phyloP scores from a whole-genome alignment of 495 filamentous ascomycete species.

The Letharia lupina region DNA sequence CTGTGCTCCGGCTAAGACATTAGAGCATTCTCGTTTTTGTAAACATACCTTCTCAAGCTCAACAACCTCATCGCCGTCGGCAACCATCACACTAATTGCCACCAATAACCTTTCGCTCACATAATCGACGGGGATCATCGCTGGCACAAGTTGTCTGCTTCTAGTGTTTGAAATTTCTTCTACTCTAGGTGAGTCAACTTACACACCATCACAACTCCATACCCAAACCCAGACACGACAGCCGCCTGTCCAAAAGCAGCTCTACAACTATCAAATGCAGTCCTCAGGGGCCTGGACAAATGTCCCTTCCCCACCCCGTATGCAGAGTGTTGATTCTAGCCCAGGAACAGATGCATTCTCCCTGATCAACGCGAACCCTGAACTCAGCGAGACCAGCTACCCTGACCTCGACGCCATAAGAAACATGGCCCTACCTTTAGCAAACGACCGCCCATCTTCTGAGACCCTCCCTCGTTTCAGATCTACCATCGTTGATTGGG shows the following conservation, averaged over 20 bases:
- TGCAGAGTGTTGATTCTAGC: slow-evolving; percentile 2
- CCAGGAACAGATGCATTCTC: slow-evolving; percentile 1
- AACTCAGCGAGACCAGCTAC: slow-evolving; percentile 1
- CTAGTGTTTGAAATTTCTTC: background rate
- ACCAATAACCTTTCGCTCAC: slow-evolving; percentile 9
- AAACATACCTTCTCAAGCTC: background rate
- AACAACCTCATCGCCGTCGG: slow-evolving; percentile 3
- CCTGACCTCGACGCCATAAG: background rate
- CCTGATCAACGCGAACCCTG: background rate
- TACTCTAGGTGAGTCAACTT: slow-evolving; percentile 3
- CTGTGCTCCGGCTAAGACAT: background rate
- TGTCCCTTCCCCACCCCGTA: background rate
- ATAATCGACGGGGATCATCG: background rate
- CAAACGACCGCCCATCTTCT: background rate
- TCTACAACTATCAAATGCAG: background rate
- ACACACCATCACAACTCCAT: background rate
- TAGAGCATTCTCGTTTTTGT: background rate
- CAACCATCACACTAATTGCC: slow-evolving; percentile 1
- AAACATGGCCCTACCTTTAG: background rate
- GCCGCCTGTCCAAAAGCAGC: background rate
- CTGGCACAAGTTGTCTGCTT: background rate
- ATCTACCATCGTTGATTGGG: background rate
- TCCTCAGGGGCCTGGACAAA: background rate
- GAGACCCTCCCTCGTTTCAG: background rate
- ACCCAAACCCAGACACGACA: background rate